These are phyloP conservation scores for Nakaseomyces nivariensis DNA, from an alignment of 1,139 yeast genomes.

Conservation along the genomic window DNA sequence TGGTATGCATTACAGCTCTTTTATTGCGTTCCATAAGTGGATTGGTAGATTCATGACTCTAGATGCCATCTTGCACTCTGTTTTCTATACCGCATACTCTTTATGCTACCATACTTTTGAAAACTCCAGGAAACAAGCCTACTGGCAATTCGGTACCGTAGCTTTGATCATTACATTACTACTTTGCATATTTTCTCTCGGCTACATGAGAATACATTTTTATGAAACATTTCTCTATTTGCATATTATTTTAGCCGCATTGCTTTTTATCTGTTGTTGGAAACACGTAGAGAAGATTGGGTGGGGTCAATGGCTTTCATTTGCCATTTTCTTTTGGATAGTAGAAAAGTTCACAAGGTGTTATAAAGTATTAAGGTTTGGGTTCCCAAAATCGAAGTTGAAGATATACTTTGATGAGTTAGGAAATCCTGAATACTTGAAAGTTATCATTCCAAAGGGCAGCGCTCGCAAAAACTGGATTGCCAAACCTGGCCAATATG, in stretches of 20 bases:
- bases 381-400: conserved; percentile 41
- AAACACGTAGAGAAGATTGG: conserved; percentile 42
- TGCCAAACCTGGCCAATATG: conserved; percentile 27
- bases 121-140: conserved; percentile 9
- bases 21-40: conserved; percentile 57
- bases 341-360: conserved; percentile 49
- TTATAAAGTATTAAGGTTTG: conserved; percentile 37
- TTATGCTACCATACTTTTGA: conserved; percentile 8
- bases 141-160: conserved; percentile 45
- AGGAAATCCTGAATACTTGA: conserved; percentile 6
- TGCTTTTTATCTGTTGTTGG: conserved; percentile 52
- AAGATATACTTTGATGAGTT: conserved; percentile 38
- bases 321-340: conserved; percentile 55
- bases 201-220: conserved; percentile 40
- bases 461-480: conserved; percentile 26
- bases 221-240: conserved; percentile 55
- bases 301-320: conserved; percentile 39
- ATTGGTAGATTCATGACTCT: conserved; percentile 39
- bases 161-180: conserved; percentile 32
- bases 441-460: conserved; percentile 29
- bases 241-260: conserved; percentile 50
- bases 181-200: conserved; percentile 35
- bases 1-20: conserved; percentile 54
- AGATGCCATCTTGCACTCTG: conserved; percentile 38
- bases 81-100: conserved; percentile 34